A percentile compares a stretch with the other conserved stretches of the same genome.
Evolutionary conservation across 495 filamentous ascomycete genomes (phyloP).

Genomic region (Xylaria acuta): DNA sequence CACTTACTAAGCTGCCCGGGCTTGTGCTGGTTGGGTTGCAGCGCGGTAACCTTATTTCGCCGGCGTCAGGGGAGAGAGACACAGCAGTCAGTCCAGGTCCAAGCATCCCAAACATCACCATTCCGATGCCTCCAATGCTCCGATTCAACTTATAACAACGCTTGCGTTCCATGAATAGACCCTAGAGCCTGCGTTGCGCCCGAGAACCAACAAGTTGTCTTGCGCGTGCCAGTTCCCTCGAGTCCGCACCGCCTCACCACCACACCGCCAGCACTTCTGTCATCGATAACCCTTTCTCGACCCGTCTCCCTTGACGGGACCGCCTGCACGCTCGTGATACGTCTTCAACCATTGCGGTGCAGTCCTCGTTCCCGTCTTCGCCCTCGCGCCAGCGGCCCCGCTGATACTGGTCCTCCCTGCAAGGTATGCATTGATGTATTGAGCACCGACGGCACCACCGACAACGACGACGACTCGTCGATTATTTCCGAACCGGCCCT

Average conservation of each 20-base stretch:
- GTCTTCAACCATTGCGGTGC: background rate
- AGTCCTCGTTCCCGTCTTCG: background rate
- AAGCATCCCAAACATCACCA: background rate
- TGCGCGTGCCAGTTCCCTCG: constrained; percentile 1
- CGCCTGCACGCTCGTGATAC: background rate
- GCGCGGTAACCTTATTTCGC: constrained; percentile 6
- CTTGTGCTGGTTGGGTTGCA: constrained; percentile 7
- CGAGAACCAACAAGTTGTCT: background rate
- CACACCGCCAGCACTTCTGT: background rate
- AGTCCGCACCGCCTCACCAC: background rate
- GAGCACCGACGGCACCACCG: background rate
- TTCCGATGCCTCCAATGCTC: background rate
- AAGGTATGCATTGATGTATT: background rate
- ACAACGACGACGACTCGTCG: background rate
- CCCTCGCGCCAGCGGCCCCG: background rate
- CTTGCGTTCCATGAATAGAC: background rate
- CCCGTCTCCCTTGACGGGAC: background rate
- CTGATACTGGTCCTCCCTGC: background rate
- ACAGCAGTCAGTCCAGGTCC: background rate
- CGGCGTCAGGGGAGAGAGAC: background rate
- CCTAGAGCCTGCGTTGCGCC: background rate
- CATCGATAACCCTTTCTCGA: background rate
- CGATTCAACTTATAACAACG: background rate
- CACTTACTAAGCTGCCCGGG: background rate
- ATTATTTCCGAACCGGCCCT: background rate